These are phyloP conservation scores for Termitomyces titanicus DNA, from an alignment of 768 basidiomycete genomes.

Conservation along the genomic window DNA sequence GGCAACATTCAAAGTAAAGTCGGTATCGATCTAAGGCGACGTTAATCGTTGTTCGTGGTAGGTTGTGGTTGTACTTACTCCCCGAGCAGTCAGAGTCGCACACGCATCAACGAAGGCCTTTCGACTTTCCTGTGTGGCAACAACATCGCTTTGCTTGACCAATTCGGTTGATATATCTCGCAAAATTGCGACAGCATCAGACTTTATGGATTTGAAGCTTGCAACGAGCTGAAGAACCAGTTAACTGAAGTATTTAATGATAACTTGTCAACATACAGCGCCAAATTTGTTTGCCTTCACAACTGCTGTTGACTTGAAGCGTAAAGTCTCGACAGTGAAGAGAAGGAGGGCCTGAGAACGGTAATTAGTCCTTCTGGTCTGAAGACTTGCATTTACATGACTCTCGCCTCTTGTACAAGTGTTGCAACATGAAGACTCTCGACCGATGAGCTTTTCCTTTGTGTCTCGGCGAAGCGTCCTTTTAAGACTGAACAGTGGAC, in stretches of 20 bases:
- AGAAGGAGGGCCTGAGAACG: conserved; percentile 65
- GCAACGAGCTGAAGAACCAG: conserved; percentile 50
- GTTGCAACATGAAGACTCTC: conserved; percentile 71
- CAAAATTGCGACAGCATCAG: conserved; percentile 46
- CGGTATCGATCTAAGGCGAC: conserved; percentile 51
- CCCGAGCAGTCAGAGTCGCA: conserved; percentile 29
- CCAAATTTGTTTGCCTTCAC: conserved; percentile 75
- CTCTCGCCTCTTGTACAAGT: conserved; percentile 66
- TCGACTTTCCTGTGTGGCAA: conserved; percentile 50
- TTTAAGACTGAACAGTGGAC: conserved; percentile 43
- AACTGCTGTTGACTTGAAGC: conserved; percentile 69
- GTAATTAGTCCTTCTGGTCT: conserved; percentile 2
- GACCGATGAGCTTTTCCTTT: conserved; percentile 39
- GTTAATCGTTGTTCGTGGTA: conserved; percentile 5
- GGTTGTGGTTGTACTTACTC: conserved; percentile 22
- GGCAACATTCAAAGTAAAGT: conserved; percentile 55
- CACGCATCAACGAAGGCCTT: conserved; percentile 51
- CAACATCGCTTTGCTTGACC: conserved; percentile 45
- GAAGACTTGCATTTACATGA: neutral
- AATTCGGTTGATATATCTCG: conserved; percentile 56
- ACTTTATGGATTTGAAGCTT: conserved; percentile 60
- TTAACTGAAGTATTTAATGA: neutral
- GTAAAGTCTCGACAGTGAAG: conserved; percentile 61
- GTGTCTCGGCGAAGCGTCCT: conserved; percentile 42
- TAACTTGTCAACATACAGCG: conserved; percentile 41